phyloP scores from a whole-genome alignment of 768 basidiomycete genomes.

The Boletus reticulatus region DNA sequence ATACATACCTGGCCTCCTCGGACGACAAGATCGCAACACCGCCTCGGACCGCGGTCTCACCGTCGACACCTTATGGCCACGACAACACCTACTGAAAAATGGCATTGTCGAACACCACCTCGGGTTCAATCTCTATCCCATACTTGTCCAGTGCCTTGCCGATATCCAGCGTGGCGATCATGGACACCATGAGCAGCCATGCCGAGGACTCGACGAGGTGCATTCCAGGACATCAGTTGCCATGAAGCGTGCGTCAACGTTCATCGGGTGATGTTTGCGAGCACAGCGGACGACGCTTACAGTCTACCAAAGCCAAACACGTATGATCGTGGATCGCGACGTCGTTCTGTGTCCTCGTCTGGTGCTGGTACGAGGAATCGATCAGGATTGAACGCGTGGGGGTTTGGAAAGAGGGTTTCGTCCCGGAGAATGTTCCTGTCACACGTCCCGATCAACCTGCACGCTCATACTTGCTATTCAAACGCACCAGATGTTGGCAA shows the following conservation, averaged over 20 bases:
- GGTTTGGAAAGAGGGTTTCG: conserved; percentile 47
- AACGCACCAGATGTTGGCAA: conserved; percentile 60
- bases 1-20: no score
- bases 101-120: conserved; percentile 54
- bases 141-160: conserved; percentile 48
- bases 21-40: no score
- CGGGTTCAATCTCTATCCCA: conserved; percentile 49
- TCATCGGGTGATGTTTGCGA: background rate
- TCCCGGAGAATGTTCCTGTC: conserved; percentile 48
- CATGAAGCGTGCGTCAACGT: background rate
- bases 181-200: conserved; percentile 55
- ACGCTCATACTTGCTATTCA: background rate
- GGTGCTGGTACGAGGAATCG: conserved; percentile 39
- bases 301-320: conserved; percentile 50
- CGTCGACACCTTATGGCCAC: no score
- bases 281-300: conserved; percentile 14
- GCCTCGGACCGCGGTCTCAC: no score
- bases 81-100: conserved; percentile 56
- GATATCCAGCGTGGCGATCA: conserved; percentile 59
- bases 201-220: conserved; percentile 61
- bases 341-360: conserved; percentile 25
- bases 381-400: conserved; percentile 52
- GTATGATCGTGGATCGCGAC: conserved; percentile 42
- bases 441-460: background rate
- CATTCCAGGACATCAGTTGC: conserved; percentile 60